These are phyloP conservation scores for Drosera capensis DNA, from an alignment of 148 eudicot species.

Conservation along the genomic window DNA sequence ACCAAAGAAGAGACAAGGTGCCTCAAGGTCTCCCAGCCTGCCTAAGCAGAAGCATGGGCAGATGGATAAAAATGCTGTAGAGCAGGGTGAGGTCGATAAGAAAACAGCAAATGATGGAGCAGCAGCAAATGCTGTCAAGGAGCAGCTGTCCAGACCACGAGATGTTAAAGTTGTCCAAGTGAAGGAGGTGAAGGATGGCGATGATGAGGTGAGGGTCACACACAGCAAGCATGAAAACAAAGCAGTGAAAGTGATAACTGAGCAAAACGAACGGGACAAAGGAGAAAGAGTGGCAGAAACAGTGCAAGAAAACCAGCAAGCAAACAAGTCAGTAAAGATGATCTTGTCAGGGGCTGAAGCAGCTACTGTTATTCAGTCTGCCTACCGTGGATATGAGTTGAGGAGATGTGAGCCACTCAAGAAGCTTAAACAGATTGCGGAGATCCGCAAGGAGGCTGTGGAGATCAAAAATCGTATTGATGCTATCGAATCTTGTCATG, in stretches of 20 bases:
- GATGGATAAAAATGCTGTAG: background rate
- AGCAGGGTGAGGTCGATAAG: no score
- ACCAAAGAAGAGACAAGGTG: conserved; percentile 28
- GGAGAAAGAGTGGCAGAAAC: conserved; percentile 1
- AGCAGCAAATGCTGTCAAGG: no score
- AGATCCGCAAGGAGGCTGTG: conserved; percentile 22
- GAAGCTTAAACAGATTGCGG: conserved; percentile 49
- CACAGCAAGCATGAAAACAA: no score
- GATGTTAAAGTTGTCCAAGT: no score
- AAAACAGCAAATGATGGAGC: no score
- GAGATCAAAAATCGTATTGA: conserved; percentile 22
- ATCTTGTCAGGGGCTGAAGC: conserved; percentile 47
- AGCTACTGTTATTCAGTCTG: conserved; percentile 46
- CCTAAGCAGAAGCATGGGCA: conserved; percentile 17
- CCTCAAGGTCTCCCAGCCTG: conserved; percentile 40
- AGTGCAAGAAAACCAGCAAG: conserved; percentile 1
- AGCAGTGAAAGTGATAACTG: background rate
- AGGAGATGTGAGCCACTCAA: conserved; percentile 55
- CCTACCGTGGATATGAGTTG: conserved; percentile 49
- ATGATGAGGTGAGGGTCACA: no score
- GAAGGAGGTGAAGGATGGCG: no score
- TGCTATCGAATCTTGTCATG: conserved; percentile 21
- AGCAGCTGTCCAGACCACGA: no score
- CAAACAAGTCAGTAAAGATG: conserved; percentile 8
- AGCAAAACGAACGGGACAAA: conserved; percentile 2